Evolutionary conservation across 2,329 filamentous ascomycete species (phyloP).

Genomic region (Corynespora cassiicola): DNA sequence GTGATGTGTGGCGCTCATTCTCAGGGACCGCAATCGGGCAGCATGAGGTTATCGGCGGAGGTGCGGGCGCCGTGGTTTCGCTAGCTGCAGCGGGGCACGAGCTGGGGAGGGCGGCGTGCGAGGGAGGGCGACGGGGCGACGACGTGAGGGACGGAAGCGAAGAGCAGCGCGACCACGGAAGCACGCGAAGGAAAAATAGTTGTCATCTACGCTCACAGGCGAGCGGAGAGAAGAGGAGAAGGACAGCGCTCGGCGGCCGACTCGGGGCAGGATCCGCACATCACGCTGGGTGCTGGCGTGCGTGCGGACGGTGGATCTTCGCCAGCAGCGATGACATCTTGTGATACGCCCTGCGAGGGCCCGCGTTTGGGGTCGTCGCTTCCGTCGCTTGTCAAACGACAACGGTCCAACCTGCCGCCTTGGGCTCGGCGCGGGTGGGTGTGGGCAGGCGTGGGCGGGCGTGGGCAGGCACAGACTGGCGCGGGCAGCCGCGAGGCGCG

Average conservation of each 20-base stretch:
- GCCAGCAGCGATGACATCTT: neutral
- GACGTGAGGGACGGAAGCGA: constrained; percentile 10
- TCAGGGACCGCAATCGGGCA: constrained; percentile 1
- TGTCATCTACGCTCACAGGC: constrained; percentile 1
- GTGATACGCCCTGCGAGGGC: no score
- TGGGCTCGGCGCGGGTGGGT: no score
- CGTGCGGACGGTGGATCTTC: no score
- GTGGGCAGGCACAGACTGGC: no score
- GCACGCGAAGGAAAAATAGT: no score
- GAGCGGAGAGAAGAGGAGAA: no score
- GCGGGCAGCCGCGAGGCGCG: no score
- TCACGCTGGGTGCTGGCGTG: neutral
- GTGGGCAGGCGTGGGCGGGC: no score
- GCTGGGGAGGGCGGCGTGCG: constrained; percentile 3
- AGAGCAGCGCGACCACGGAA: no score
- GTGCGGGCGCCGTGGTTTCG: constrained; percentile 1
- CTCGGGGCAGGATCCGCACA: neutral
- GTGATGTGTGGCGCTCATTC: constrained; percentile 15
- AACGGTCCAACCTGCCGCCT: no score
- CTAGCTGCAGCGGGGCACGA: constrained; percentile 2
- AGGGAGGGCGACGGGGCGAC: constrained; percentile 1
- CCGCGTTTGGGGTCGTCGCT: no score
- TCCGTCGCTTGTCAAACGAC: neutral
- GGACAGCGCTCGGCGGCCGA: no score
- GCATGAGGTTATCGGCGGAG: constrained; percentile 5